Base-by-base conservation (phyloP, 1,284 basidiomycete genomes). In the Ganoderma multipileum region DNA sequence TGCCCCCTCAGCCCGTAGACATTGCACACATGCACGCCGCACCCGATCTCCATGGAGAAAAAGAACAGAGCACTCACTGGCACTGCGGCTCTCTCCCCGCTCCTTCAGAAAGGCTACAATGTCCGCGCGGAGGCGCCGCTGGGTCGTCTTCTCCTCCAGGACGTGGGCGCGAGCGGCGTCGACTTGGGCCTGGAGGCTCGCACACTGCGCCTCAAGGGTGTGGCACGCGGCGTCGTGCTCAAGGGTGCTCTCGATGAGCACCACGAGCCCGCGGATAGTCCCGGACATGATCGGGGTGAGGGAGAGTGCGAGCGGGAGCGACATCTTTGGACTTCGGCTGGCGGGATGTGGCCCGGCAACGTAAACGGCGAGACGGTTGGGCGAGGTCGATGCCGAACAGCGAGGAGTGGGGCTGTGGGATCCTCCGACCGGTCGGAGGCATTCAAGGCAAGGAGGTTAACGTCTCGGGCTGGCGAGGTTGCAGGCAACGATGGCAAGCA, bases 111-210 rank as follows among this genome's bases (percentile, higher is more conserved):
- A 68, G 7, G 47, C 54, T 26, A 66, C 69, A 26, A 78, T 68
- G 52, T 73, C 66, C 54, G 70, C 66, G 14, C 70, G 68, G 36
- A 74, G 54, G n/a, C 44, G 47, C 14, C 63, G 38, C 66, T 75
- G 74, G 67, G 71, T 70, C 65, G 68, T 64, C 62, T 72, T 68
- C 69, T 76, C 72, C 11, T 74, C 28, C 28, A 62, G 57, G 60
- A 74, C 67, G 63, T 66, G 72, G 36, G 54, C 68, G 50, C 71
- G 72, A 2, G 69, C 50, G 36, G 47, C 61, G 16, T 71, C 71
- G 23, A 75, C 64, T 16, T 66, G 64, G 18, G 16, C 44, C 54
- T 65, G 52, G 30, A 76, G 69, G 26, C 42, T 42, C 23, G 60
- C 61, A 61, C 74, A 76, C 39, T 74, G 70, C n/a, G 66, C 65